Evolutionary conservation across 1,284 basidiomycete genomes (phyloP).

Genomic region (Cutaneotrichosporon sp.): DNA sequence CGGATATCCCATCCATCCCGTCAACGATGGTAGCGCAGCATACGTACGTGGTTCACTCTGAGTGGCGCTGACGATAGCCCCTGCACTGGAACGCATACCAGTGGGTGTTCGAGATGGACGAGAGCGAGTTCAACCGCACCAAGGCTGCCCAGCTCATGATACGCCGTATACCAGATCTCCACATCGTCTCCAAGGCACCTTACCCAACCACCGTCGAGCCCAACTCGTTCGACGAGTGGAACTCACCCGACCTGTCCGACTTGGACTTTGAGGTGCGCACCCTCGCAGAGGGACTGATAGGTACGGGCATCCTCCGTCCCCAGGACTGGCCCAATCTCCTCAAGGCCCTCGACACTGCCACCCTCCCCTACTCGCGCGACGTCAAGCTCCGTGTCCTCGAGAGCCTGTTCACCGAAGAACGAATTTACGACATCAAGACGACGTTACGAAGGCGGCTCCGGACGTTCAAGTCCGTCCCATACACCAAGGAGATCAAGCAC

Average conservation of each 20-base stretch:
- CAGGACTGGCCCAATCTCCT: constrained; percentile 32
- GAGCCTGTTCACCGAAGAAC: constrained; percentile 45
- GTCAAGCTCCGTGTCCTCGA: constrained; percentile 46
- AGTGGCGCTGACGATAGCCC: constrained; percentile 28
- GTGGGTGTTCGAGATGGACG: constrained; percentile 36
- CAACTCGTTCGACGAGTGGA: constrained; percentile 1
- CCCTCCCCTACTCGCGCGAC: constrained; percentile 18
- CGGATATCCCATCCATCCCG: constrained; percentile 36
- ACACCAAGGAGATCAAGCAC: constrained; percentile 29
- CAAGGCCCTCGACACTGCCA: constrained; percentile 23
- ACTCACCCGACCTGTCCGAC: constrained; percentile 29
- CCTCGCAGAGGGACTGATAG: constrained; percentile 50
- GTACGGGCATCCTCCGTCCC: constrained; percentile 42
- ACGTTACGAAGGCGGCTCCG: not conserved
- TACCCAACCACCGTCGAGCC: not conserved
- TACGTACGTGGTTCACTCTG: constrained; percentile 28
- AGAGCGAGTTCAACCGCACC: constrained; percentile 22
- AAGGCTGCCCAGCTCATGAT: constrained; percentile 23
- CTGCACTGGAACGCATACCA: constrained; percentile 46
- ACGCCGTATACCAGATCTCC: not conserved
- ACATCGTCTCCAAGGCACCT: not conserved
- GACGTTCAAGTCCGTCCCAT: not conserved
- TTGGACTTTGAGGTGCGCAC: constrained; percentile 41
- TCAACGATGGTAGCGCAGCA: constrained; percentile 39
- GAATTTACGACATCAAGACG: constrained; percentile 35